A percentile compares a stretch with the other conserved stretches of the same genome.
These are phyloP conservation scores for Lactuca sativa DNA, from an alignment of 129 eudicot genomes.

Conservation along the genomic window DNA sequence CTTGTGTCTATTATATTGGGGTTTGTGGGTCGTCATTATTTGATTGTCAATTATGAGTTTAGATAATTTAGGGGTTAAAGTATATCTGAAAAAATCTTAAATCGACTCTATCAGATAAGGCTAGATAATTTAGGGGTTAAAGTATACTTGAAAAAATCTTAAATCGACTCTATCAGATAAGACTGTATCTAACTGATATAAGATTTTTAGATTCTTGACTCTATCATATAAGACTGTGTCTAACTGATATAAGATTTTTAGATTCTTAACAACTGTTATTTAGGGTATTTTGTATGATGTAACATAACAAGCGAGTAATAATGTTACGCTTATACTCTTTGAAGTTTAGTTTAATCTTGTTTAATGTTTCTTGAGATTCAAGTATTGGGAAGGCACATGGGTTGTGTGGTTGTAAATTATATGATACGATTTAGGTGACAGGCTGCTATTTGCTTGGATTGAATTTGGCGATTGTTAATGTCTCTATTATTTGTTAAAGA, in stretches of 20 bases:
- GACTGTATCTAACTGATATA: too few species aligned
- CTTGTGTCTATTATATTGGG: constrained; percentile 21
- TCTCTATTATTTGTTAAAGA: constrained; percentile 7
- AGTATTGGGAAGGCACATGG: constrained; percentile 25
- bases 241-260: background rate
- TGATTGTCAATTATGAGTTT: constrained; percentile 13
- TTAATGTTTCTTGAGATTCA: constrained; percentile 16
- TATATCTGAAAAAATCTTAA: background rate
- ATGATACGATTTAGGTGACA: constrained; percentile 24
- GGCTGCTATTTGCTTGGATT: constrained; percentile 20
- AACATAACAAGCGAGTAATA: background rate
- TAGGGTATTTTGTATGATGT: background rate
- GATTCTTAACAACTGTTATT: background rate
- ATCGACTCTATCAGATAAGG: too few species aligned
- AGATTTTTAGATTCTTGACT: too few species aligned
- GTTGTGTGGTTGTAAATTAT: constrained; percentile 18
- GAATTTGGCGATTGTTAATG: background rate
- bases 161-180: too few species aligned
- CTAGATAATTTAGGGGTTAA: too few species aligned
- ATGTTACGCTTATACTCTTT: background rate
- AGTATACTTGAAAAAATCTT: too few species aligned
- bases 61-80: background rate
- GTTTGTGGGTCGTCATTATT: constrained; percentile 27
- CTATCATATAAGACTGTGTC: background rate
- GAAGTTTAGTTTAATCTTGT: constrained; percentile 13